Conservation (phyloP, 2,329 filamentous ascomycete species). For the Ceratocystis eucalypticola region DNA sequence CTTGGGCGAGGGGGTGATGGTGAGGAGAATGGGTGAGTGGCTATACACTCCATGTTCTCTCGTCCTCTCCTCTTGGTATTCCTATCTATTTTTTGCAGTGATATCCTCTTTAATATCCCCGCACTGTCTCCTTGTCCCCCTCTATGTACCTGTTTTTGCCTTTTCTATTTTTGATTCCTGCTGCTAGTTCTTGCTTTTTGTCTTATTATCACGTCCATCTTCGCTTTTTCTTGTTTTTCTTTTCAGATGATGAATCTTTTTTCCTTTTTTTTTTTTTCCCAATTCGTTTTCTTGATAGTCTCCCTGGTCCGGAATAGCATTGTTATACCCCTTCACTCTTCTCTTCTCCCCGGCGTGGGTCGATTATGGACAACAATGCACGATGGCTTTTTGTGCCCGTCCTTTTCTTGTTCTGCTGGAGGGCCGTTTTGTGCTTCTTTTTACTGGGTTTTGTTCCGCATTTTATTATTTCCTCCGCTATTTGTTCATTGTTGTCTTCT, state of each 20-base stretch:
- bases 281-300: slow-evolving; percentile 3
- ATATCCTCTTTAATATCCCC: not conserved
- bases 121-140: not conserved
- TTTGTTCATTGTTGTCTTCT: not conserved
- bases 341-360: not conserved
- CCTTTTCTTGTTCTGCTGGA: not conserved
- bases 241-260: slow-evolving; percentile 8
- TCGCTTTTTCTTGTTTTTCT: not conserved
- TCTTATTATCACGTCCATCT: not conserved
- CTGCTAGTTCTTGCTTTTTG: not conserved
- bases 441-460: not conserved
- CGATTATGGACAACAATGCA: not conserved
- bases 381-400: not conserved
- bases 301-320: not conserved
- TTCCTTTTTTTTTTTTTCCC: not conserved
- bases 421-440: not conserved
- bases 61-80: not conserved
- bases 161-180: not conserved
- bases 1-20: not conserved
- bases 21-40: too few relatives aligned
- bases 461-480: not conserved
- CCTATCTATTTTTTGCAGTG: not conserved
- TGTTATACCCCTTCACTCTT: not conserved
- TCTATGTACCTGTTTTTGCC: not conserved
- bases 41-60: not conserved